Evolutionary conservation across 768 basidiomycete genomes (phyloP).

Genomic region (Boletus huronensis): DNA sequence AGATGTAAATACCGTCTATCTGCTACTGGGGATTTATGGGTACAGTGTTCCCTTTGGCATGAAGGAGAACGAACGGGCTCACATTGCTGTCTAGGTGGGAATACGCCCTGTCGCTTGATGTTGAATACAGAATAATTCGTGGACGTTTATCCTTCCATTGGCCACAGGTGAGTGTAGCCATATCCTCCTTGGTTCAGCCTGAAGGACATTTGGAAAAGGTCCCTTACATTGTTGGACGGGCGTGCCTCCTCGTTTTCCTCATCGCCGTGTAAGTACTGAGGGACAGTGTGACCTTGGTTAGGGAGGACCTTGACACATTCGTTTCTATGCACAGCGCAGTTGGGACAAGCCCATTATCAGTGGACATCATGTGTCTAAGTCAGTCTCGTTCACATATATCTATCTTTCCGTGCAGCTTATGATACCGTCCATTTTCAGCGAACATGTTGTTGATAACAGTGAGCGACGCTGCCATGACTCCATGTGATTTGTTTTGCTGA

Average conservation of each 20-base stretch:
- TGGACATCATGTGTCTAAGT: no score
- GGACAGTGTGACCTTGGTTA: no score
- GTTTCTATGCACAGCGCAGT: slow-evolving; percentile 1
- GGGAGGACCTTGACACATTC: not conserved
- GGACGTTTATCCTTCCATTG: slow-evolving; percentile 13
- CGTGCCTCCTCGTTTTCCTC: slow-evolving; percentile 8
- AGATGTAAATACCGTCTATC: not conserved
- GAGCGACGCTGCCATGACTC: not conserved
- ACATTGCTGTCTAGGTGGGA: slow-evolving; percentile 18
- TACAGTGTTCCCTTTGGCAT: not conserved
- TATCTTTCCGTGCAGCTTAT: not conserved
- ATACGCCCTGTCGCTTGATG: slow-evolving; percentile 11
- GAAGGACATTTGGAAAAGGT: slow-evolving; percentile 7
- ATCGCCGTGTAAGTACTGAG: slow-evolving; percentile 8
- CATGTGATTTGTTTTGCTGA: not conserved
- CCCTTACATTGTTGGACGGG: slow-evolving; percentile 21
- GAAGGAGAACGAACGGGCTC: not conserved
- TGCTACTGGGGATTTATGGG: slow-evolving; percentile 23
- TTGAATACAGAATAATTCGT: slow-evolving; percentile 18
- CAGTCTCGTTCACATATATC: slow-evolving; percentile 4
- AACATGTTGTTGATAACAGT: not conserved
- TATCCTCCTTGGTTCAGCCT: not conserved
- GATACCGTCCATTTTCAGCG: slow-evolving; percentile 4
- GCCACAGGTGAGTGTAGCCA: slow-evolving; percentile 19
- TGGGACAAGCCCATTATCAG: not conserved